Evolutionary conservation across 148 eudicot genomes (phyloP), one percentile per base, ranked within the genome.

Genomic region (Rhododendron griersonianum): DNA sequence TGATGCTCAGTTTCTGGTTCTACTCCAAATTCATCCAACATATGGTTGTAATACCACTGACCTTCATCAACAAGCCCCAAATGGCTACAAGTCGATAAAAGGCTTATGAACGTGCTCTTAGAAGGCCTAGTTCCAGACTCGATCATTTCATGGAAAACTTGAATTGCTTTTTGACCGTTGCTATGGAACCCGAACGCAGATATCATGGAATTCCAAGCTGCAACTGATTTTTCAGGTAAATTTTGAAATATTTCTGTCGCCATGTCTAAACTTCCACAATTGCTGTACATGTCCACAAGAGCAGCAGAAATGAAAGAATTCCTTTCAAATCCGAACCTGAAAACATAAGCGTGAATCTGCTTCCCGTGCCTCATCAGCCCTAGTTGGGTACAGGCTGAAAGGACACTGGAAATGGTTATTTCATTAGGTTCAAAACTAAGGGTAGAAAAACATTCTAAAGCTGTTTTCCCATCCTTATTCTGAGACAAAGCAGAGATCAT

Each of bases 161-260:
- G 83, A 21, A 90, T 86, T 74, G 93, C 89, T 69, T 87, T 84
- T 53, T 78, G 71, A 82, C 90, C 88, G 14, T 84, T 35, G 45
- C 86, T 90, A 51, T 91, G 91, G 74, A 87, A 90, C 71, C 93
- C 93, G n/a, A 88, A 88, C 16, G 91, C 93, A 76, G 93, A 88
- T 51, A 91, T 91, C 88, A 90, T 85, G 5, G 93, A 91, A 75
- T 91, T 91, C 93, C 93, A 91, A 37, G 91, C 88, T 16, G 91
- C 82, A 84, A 87, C 78, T 1, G 89, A 85, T 53, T 87, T 91
- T 35, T 87, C 83, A 14, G 87, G 48, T 59, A 86, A 88, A 84
- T 10, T 65, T 23, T 51, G 73, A 39, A 90, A 91, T 55, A 91
- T 87, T 47, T 77, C 82, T 44, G 59, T n/a, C 21, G 90, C 88